Percentiles rank a stretch among this genome's conserved stretches.
Evolutionary conservation across 495 filamentous ascomycete species (phyloP).

Genomic region (Aspergillus panamensis): DNA sequence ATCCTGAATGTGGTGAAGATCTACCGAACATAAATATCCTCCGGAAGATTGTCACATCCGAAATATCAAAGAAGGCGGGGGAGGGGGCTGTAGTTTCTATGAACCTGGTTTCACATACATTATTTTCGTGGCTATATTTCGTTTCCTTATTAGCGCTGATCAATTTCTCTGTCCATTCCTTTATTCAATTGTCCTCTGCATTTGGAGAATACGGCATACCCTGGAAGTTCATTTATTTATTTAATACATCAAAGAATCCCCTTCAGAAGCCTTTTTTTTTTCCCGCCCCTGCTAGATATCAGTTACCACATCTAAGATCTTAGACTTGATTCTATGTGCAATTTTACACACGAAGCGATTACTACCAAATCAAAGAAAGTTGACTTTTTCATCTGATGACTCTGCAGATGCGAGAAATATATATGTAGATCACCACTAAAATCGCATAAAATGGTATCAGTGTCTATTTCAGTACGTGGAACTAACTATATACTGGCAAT

Average conservation of each 20-base stretch:
- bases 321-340: too few relatives aligned
- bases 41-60: background rate
- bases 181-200: constrained; percentile 6
- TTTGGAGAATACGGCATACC: constrained; percentile 26
- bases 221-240: constrained; percentile 10
- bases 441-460: background rate
- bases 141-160: constrained; percentile 13
- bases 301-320: too few relatives aligned
- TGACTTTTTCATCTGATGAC: too few relatives aligned
- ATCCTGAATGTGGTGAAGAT: constrained; percentile 59
- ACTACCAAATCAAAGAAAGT: too few relatives aligned
- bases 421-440: too few relatives aligned
- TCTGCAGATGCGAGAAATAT: too few relatives aligned
- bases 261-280: background rate
- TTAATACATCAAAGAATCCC: background rate
- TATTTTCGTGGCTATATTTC: background rate
- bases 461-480: background rate
- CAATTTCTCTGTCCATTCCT: constrained; percentile 13
- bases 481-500: background rate
- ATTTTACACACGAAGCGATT: too few relatives aligned
- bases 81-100: too few relatives aligned
- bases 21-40: constrained; percentile 40
- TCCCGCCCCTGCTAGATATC: background rate
- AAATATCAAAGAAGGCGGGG: too few relatives aligned
- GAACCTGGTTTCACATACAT: too few relatives aligned